phyloP scores from a whole-genome alignment of 2,329 filamentous ascomycete species.

The Trichoderma sp. region DNA sequence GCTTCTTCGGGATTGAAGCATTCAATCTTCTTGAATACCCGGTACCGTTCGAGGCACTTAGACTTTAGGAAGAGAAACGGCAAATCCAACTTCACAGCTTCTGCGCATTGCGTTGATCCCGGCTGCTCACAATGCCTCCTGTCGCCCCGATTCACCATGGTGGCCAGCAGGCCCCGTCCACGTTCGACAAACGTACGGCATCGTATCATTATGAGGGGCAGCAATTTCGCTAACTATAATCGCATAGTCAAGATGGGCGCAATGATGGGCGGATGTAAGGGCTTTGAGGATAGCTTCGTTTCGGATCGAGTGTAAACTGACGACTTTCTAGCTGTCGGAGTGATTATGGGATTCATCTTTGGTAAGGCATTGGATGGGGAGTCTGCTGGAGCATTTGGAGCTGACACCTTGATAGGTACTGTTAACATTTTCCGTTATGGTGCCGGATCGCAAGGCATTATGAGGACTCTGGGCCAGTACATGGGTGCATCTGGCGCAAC shows the following conservation, averaged over 20 bases:
- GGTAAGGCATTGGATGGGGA: constrained; percentile 52
- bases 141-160: constrained; percentile 38
- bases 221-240: constrained; percentile 24
- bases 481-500: constrained; percentile 94
- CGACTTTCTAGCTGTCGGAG: constrained; percentile 69
- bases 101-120: not conserved
- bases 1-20: not conserved
- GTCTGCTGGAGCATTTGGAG: not conserved
- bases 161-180: constrained; percentile 49
- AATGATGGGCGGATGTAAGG: constrained; percentile 97
- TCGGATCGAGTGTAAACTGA: constrained; percentile 30
- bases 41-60: not conserved
- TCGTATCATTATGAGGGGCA: constrained; percentile 8
- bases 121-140: constrained; percentile 38
- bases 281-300: not conserved
- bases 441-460: constrained; percentile 87
- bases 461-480: constrained; percentile 92
- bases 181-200: constrained; percentile 52
- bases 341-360: constrained; percentile 97
- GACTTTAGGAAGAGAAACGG: not conserved
- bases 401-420: constrained; percentile 57
- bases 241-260: constrained; percentile 77
- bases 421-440: constrained; percentile 96
- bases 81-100: not conserved
- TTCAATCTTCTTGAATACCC: not conserved